Conservation (phyloP, 2,329 filamentous ascomycete species). For the Alternaria triticina region DNA sequence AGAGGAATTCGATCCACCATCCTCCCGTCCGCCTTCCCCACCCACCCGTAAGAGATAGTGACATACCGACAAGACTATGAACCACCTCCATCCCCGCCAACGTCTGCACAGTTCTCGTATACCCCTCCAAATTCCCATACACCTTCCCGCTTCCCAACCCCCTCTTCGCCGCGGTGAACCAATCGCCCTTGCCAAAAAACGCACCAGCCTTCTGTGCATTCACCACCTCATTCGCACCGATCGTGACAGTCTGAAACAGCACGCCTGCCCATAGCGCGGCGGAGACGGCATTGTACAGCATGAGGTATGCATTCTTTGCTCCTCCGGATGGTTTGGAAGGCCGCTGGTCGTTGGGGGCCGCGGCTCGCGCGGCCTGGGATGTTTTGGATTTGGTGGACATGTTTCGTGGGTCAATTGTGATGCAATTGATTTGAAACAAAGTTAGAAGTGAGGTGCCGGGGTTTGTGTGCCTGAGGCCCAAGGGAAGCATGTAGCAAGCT, state of each 20-base stretch:
- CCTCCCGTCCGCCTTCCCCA: too few relatives aligned
- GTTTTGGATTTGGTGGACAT: constrained; percentile 9
- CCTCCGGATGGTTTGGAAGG: constrained; percentile 1
- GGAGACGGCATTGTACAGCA: constrained; percentile 83
- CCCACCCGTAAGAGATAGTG: too few relatives aligned
- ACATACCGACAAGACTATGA: constrained; percentile 75
- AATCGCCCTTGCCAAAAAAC: constrained; percentile 17
- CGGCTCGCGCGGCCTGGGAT: neutral
- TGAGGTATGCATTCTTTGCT: constrained; percentile 65
- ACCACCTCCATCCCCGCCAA: constrained; percentile 81
- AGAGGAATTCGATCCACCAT: too few relatives aligned
- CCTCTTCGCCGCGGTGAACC: constrained; percentile 7
- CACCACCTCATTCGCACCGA: constrained; percentile 45
- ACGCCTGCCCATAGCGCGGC: constrained; percentile 80
- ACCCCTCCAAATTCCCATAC: constrained; percentile 68
- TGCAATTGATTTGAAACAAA: neutral
- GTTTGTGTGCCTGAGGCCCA: neutral
- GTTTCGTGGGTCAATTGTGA: neutral
- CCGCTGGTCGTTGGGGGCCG: constrained; percentile 8
- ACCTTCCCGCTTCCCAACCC: constrained; percentile 55
- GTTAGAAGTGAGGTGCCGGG: neutral
- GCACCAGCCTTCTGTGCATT: constrained; percentile 19
- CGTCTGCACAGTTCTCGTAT: constrained; percentile 82
- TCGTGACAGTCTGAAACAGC: constrained; percentile 70
- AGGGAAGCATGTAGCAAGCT: neutral